Evolutionary conservation across 768 basidiomycete species (phyloP).

Genomic region (Termitomyces sp.): DNA sequence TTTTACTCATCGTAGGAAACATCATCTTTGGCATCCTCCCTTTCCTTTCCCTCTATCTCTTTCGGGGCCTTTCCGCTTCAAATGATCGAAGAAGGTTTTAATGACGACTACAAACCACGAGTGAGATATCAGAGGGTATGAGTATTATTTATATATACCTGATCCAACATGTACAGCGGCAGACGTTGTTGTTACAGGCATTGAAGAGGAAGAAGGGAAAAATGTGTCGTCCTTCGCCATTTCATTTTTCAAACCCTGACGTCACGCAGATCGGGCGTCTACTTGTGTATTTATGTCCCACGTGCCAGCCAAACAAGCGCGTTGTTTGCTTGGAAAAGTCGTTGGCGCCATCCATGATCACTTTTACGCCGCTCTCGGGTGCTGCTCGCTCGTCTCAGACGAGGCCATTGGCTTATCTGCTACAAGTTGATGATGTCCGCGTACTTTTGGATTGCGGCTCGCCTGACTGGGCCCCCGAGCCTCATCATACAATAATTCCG

Average conservation of each 20-base stretch:
- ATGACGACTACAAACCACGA: not conserved
- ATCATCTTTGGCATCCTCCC: not conserved
- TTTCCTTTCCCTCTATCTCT: not conserved
- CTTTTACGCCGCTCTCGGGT: constrained; percentile 87
- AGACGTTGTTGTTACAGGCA: not conserved
- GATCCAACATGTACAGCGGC: not conserved
- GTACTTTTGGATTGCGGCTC: constrained; percentile 96
- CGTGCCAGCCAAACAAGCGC: constrained; percentile 13
- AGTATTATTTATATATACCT: not conserved
- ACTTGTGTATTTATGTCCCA: constrained; percentile 12
- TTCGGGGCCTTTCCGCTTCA: not conserved
- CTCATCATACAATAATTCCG: constrained; percentile 25
- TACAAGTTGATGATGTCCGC: constrained; percentile 90
- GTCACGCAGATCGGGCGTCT: constrained; percentile 15
- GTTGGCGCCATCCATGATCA: constrained; percentile 61
- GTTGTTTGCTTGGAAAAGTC: constrained; percentile 1
- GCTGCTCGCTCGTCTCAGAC: constrained; percentile 63
- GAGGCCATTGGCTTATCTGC: constrained; percentile 73
- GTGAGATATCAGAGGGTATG: not conserved
- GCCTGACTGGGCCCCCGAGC: constrained; percentile 76
- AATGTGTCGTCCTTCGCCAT: not conserved
- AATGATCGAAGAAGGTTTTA: not conserved
- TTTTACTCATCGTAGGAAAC: not conserved
- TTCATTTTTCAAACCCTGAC: constrained; percentile 12
- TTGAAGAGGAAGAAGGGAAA: not conserved